Evolutionary conservation across 495 filamentous ascomycete species (phyloP).

Genomic region (Filosporella fistucella): DNA sequence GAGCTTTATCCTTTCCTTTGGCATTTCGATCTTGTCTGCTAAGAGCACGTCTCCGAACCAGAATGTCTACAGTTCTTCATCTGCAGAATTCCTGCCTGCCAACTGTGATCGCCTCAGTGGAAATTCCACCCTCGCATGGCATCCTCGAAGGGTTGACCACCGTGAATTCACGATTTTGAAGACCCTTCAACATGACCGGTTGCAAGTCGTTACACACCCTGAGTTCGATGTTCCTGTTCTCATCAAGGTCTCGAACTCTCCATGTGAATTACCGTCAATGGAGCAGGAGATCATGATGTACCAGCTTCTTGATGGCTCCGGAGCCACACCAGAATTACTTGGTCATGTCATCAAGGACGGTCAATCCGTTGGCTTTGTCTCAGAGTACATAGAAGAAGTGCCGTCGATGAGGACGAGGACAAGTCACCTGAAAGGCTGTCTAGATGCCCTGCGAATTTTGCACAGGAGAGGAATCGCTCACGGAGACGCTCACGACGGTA

Average conservation of each 20-base stretch:
- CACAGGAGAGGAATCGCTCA: slow-evolving; percentile 9
- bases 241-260: slow-evolving; percentile 3
- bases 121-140: background rate
- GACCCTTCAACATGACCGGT: slow-evolving; percentile 5
- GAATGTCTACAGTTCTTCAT: slow-evolving; percentile 1
- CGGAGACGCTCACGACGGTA: slow-evolving; percentile 6
- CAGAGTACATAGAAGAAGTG: slow-evolving; percentile 9
- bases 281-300: slow-evolving; percentile 1
- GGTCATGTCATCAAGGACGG: slow-evolving; percentile 5
- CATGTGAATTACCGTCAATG: slow-evolving; percentile 1
- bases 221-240: slow-evolving; percentile 4
- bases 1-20: background rate
- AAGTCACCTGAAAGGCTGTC: slow-evolving; percentile 3
- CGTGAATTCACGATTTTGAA: background rate
- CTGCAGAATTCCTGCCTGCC: background rate
- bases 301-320: slow-evolving; percentile 6
- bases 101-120: background rate
- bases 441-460: background rate
- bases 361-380: slow-evolving; percentile 5
- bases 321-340: slow-evolving; percentile 6
- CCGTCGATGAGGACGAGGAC: slow-evolving; percentile 1
- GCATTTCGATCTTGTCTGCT: background rate
- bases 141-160: slow-evolving; percentile 1
- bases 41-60: background rate
- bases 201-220: slow-evolving; percentile 8